Evolutionary conservation across 352 stramenopile genomes (phyloP), one percentile per base, ranked within the genome.

Genomic region (Ophiocytium majus): DNA sequence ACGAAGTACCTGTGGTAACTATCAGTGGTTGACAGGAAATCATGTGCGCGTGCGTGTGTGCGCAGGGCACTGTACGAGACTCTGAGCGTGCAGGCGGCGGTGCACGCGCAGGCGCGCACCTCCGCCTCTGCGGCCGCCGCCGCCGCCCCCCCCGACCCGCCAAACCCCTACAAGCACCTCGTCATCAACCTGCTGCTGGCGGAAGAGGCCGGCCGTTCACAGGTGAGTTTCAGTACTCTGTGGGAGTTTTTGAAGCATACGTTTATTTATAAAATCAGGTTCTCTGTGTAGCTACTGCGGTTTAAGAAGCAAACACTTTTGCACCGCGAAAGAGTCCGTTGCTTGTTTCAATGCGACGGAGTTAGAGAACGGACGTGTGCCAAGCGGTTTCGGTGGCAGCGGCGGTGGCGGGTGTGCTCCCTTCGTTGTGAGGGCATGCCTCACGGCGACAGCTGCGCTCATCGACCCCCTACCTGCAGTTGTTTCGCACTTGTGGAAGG

Each of bases 101-200:
- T 17, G 66, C 35, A 78, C 35, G 32, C 35, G 66, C 66, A 78
- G 32, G 66, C 66, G 35, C 66, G 66, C 32, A 78, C 5, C 32
- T 5, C 5, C 66, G 35, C 5, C 35, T 5, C 32, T 17, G 35
- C 14, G 5, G 35, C 5, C 66, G 35, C 5, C 35, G 66, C 32
- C 66, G 35, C 14, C 32, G 66, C 5, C 32, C 32, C 66, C 5
- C 32, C 32, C 5, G 5, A 5, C 5, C 32, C 5, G 35, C 75
- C 75, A 14, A 81, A 81, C 75, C 75, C 75, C 1, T 81, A 57
- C 75, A 81, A 81, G 50, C 75, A 37, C 1, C 75, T 81, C 5
- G 75, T 81, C 1, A 1, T 81, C 5, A 81, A 81, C 36, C 31
- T 81, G 36, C 28, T 81, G 32, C 75, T 81, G 31, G 17, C 5